A percentile compares a stretch with the other conserved stretches of the same genome.
Conservation (phyloP, 164 flowering plant genomes). For the Chimonanthus salicifolius region DNA sequence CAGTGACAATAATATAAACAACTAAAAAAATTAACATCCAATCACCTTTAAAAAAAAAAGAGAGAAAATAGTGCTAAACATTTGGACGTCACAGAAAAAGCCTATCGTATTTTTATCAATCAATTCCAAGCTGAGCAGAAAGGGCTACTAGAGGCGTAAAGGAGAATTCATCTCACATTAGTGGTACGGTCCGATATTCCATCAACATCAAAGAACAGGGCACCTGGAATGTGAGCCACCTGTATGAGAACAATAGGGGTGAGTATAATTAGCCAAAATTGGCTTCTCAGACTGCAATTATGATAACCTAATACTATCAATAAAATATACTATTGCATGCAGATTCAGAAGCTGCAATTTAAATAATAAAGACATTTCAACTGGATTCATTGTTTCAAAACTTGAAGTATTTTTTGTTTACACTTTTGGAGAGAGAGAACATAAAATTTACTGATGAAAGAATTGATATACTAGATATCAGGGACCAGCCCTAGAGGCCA, state of each 20-base stretch:
- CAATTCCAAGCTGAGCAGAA: not conserved
- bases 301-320: not conserved
- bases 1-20: not conserved
- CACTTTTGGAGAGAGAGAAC: too few species aligned
- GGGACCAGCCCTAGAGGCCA: too few species aligned
- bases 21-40: not conserved
- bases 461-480: too few species aligned
- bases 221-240: conserved; percentile 99
- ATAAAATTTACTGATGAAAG: too few species aligned
- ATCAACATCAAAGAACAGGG: conserved; percentile 95
- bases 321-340: too few species aligned
- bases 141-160: not conserved
- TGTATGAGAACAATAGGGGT: conserved; percentile 21
- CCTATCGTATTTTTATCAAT: not conserved
- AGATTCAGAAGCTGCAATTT: too few species aligned
- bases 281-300: not conserved
- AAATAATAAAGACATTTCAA: too few species aligned
- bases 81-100: not conserved
- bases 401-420: too few species aligned
- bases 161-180: conserved; percentile 48
- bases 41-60: not conserved
- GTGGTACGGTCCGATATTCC: conserved; percentile 79
- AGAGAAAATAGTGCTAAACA: not conserved
- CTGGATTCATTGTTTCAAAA: too few species aligned
- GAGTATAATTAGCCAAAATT: not conserved